Percentiles rank a stretch among this genome's conserved stretches.
These are phyloP conservation scores for Exidia glandulosa DNA, from an alignment of 768 basidiomycete species.

Conservation along the genomic window DNA sequence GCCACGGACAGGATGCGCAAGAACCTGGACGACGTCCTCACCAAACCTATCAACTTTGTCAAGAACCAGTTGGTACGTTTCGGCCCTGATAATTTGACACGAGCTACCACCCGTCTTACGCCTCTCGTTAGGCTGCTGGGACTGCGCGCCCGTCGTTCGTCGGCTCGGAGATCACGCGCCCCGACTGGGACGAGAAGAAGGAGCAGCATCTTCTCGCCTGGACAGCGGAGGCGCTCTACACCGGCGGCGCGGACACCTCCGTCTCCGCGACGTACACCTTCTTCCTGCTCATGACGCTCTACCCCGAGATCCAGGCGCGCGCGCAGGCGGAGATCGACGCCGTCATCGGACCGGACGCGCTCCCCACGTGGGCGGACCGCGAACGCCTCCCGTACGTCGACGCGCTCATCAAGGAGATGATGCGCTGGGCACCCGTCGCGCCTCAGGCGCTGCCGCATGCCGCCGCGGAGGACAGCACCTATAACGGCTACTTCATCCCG, in stretches of 20 bases:
- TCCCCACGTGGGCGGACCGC: constrained; percentile 12
- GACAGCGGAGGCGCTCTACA: neutral
- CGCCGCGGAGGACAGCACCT: constrained; percentile 31
- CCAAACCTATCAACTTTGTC: constrained; percentile 2
- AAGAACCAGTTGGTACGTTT: constrained; percentile 1
- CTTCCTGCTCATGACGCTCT: constrained; percentile 13
- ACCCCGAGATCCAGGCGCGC: constrained; percentile 12
- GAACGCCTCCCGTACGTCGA: constrained; percentile 9
- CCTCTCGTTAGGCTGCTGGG: neutral
- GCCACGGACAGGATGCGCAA: neutral
- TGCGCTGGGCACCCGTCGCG: constrained; percentile 13
- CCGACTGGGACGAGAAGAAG: neutral
- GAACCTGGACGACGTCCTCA: neutral
- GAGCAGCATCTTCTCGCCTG: neutral
- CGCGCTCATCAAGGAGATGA: constrained; percentile 10
- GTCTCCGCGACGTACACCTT: constrained; percentile 10
- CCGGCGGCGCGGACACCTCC: neutral
- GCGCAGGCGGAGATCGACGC: constrained; percentile 16
- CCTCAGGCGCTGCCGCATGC: constrained; percentile 34
- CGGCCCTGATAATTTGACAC: neutral
- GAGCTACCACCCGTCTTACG: neutral
- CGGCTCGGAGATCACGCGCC: neutral
- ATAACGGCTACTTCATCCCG: constrained; percentile 38
- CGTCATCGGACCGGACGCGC: constrained; percentile 10
- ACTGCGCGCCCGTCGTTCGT: neutral